Evolutionary conservation across 2,329 filamentous ascomycete species (phyloP), one percentile per base, ranked within the genome.

Genomic region (Penicillium sp.): DNA sequence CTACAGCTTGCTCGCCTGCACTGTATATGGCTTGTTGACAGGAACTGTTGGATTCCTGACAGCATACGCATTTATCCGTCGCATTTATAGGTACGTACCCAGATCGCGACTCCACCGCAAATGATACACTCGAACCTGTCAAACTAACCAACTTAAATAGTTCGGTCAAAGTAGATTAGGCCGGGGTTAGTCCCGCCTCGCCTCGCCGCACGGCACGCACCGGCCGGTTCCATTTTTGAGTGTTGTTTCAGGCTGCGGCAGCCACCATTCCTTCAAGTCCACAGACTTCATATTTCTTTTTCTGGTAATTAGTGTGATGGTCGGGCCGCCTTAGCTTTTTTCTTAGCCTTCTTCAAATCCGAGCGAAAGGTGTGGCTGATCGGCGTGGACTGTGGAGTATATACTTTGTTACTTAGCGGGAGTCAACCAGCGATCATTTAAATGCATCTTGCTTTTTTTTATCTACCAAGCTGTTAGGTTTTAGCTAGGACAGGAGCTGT

Each of bases 21-120:
- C 86, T 49, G 88, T 95, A 3, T 96, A 95, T 74, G 91, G 90
- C 1, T 80, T 96, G 54, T 79, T 95, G 65, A 92, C 89, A 9
- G 92, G 92, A 26, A 96, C 92, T 0, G 86, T 96, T 58, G 92
- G 92, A 2, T 96, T 96, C 76, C 76, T 96, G 77, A 89, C 90
- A 46, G 90, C 91, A 6, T 96, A 95, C 79, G 86, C 89, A 1
- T 96, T 96, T 81, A 87, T 96, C 59, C 83, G 91, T 73, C 86
- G 89, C 73, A 93, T 97, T 72, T 96, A 95, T 75, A 87, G 87
- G 88, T 91, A 75, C 80, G 87, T 80, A 7, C 11, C 11, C 9
- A 31, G 7, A 86, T 80, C 9, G 7, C 21, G 13, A 15, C 26
- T 26, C 26, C 26, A 26, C 8, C 21, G 58, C 29, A 26, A 38